Percentiles rank a stretch among this genome's conserved stretches.
These are phyloP conservation scores for Tetrahymena elliotti DNA, from an alignment of 73 alveolate species.

Conservation along the genomic window DNA sequence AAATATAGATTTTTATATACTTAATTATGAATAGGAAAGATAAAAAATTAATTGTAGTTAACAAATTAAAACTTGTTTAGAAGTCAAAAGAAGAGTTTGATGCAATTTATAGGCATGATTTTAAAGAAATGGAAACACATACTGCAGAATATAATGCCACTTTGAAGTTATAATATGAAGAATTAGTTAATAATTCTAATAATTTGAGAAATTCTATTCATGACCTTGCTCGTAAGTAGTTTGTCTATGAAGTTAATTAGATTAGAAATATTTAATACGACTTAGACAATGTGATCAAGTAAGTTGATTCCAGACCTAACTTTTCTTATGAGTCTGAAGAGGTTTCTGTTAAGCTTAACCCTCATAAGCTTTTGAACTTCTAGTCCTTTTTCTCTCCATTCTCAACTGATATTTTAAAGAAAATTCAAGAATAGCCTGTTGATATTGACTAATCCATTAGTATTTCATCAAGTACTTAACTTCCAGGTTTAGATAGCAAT, in stretches of 20 bases:
- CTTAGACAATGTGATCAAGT: neutral
- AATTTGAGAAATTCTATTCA: neutral
- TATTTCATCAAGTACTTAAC: neutral
- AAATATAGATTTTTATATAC: neutral
- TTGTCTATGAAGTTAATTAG: neutral
- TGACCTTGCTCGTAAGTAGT: neutral
- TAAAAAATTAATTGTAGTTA: neutral
- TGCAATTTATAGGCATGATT: neutral
- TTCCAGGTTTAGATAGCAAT: neutral
- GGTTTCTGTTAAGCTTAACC: neutral
- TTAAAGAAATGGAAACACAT: neutral
- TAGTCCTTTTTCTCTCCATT: neutral
- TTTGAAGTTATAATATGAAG: neutral
- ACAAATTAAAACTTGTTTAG: neutral
- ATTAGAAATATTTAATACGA: neutral
- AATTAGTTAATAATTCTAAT: neutral
- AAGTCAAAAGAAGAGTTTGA: neutral
- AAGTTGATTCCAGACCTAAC: neutral
- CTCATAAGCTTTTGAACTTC: neutral
- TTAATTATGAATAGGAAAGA: neutral
- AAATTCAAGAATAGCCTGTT: neutral
- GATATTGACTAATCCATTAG: neutral
- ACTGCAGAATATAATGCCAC: neutral
- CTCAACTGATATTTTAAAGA: neutral
- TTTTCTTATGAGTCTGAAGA: neutral